Base-by-base conservation (phyloP, 768 basidiomycete species). In the Galerina sulciceps region DNA sequence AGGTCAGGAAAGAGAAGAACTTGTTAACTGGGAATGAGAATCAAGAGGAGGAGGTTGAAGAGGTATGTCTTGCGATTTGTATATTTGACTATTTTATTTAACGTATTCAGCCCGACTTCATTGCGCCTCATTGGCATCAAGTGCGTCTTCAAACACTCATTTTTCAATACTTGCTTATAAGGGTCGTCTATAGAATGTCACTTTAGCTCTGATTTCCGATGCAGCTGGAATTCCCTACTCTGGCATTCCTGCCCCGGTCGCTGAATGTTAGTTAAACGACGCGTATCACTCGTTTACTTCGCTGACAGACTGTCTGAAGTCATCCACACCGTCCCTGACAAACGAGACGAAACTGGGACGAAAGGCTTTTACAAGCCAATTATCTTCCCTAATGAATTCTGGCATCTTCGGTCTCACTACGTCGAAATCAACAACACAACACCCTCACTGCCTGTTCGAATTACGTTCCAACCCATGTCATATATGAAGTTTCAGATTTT, bases 381-480 rank as follows among this genome's bases (percentile, higher is more conserved):
- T 58, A 70, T 98, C 37, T 99, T 90, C 73, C 85, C 93, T 13
- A 99, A 99, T 69, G 94, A 97, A 68, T 98, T 98, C 75, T 98
- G 96, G 94, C 85, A 90, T 61, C 81, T 94, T 31, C 85, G 87
- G 38, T 88, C 90, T 41, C 89, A 95, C 59, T 88, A 93, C 65
- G 71, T 85, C 56, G 91, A 95, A 66, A 83, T 99, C 71, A 98
- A 98, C 71, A 72, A 79, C n/a, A 93, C 93, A 1, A 93, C 92
- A 3, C 80, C 85, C 9, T 81, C 71, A 9, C 76, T 98, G 0
- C 94, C 96, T 1, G 79, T 99, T 17, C 85, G 88, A 62, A 81
- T 99, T 62, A 84, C 84, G 0, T 90, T 96, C 77, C 86, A 91
- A 66, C 91, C 96, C 13, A 88, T 95, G 79, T 86, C 89, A 9